Conservation (phyloP, 495 filamentous ascomycete genomes). For the Neurospora sp. region DNA sequence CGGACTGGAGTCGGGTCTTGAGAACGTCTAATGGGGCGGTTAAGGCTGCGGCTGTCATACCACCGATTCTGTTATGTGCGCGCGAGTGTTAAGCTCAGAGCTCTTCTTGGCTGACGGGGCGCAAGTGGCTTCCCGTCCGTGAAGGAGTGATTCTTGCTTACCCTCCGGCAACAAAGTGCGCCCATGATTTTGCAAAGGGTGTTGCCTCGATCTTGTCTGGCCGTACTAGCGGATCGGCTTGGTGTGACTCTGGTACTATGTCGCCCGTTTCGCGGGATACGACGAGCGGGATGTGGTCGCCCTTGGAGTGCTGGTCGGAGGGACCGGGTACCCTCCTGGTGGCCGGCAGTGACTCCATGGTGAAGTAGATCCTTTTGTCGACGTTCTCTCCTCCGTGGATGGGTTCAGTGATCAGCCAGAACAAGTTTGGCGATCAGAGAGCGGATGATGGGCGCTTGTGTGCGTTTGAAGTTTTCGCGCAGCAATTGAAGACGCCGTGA, state of each 20-base stretch:
- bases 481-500: neutral
- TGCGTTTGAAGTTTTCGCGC: neutral
- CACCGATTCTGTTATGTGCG: slow-evolving; percentile 51
- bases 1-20: slow-evolving; percentile 81
- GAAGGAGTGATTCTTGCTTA: slow-evolving; percentile 30
- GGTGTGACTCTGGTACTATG: slow-evolving; percentile 33
- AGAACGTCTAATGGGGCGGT: slow-evolving; percentile 86
- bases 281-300: slow-evolving; percentile 24
- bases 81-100: neutral
- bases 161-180: slow-evolving; percentile 83
- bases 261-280: slow-evolving; percentile 57
- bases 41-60: slow-evolving; percentile 77
- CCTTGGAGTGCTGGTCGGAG: slow-evolving; percentile 6
- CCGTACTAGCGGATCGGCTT: slow-evolving; percentile 24
- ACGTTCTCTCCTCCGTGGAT: neutral
- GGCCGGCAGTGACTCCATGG: slow-evolving; percentile 16
- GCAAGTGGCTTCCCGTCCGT: neutral
- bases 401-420: neutral
- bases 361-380: neutral
- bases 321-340: slow-evolving; percentile 12
- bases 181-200: slow-evolving; percentile 68
- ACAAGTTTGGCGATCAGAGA: neutral
- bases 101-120: neutral
- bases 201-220: slow-evolving; percentile 21
- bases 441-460: neutral